Conservation (phyloP, 441 rosid genomes). For the Pelargonium australe region DNA sequence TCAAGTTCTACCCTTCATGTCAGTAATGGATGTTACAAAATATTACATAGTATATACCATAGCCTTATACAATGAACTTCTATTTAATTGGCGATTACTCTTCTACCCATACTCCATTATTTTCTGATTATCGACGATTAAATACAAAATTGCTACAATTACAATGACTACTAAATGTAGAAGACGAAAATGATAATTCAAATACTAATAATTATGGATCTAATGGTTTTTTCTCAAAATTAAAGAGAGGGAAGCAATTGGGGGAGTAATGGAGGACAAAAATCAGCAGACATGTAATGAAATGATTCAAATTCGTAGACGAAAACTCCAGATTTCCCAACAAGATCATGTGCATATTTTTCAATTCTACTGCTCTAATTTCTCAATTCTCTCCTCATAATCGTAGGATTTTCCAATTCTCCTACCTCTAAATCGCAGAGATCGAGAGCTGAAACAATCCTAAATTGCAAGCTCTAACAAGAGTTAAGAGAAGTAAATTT, state of each 20-base stretch:
- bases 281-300: slow-evolving; percentile 52
- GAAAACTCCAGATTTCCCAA: slow-evolving; percentile 47
- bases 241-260: slow-evolving; percentile 41
- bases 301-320: slow-evolving; percentile 50
- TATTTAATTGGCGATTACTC: slow-evolving; percentile 53
- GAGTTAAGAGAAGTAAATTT: too few species aligned
- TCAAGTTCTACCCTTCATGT: too few species aligned
- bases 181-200: background rate
- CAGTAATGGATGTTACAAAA: too few species aligned
- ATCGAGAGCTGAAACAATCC: background rate
- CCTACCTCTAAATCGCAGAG: background rate
- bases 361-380: background rate
- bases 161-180: background rate
- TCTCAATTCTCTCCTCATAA: background rate
- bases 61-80: slow-evolving; percentile 35
- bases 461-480: too few species aligned
- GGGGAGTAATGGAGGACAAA: slow-evolving; percentile 68
- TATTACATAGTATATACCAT: too few species aligned
- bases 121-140: slow-evolving; percentile 15
- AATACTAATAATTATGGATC: slow-evolving; percentile 23
- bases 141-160: background rate
- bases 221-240: slow-evolving; percentile 39
- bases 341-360: slow-evolving; percentile 61
- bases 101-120: slow-evolving; percentile 56
- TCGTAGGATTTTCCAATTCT: background rate